Conservation (phyloP, 2,329 filamentous ascomycete species). For the Aspergillus ustus region DNA sequence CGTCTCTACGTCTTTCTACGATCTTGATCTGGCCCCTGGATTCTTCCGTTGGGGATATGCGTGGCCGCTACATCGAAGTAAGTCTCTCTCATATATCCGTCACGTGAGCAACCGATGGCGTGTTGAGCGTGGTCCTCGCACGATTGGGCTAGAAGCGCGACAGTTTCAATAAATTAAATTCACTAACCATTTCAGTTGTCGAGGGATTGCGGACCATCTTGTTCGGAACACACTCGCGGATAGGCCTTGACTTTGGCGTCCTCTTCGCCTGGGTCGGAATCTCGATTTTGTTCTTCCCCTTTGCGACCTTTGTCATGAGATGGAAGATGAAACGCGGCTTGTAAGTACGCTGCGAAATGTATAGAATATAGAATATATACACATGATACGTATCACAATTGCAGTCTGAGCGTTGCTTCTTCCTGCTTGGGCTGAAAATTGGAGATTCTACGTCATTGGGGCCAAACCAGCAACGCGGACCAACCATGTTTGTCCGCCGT, state of each 20-base stretch:
- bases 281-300: slow-evolving; percentile 33
- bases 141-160: not conserved
- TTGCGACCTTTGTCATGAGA: slow-evolving; percentile 36
- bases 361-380: not conserved
- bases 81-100: slow-evolving; percentile 24
- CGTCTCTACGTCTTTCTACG: slow-evolving; percentile 64
- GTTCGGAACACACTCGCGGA: slow-evolving; percentile 62
- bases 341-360: not conserved
- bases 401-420: not conserved
- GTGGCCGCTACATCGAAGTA: slow-evolving; percentile 65
- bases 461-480: not conserved
- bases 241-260: slow-evolving; percentile 65
- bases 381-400: not conserved
- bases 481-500: not conserved
- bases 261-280: slow-evolving; percentile 59
- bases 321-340: slow-evolving; percentile 38
- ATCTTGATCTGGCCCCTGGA: slow-evolving; percentile 60
- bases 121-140: not conserved
- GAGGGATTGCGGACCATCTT: slow-evolving; percentile 63
- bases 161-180: no score
- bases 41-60: slow-evolving; percentile 69
- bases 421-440: not conserved
- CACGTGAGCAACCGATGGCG: no score
- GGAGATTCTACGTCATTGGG: not conserved
- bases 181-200: slow-evolving; percentile 49